Evolutionary conservation across 1,284 basidiomycete genomes (phyloP).

Genomic region (Sparassis latifolia): DNA sequence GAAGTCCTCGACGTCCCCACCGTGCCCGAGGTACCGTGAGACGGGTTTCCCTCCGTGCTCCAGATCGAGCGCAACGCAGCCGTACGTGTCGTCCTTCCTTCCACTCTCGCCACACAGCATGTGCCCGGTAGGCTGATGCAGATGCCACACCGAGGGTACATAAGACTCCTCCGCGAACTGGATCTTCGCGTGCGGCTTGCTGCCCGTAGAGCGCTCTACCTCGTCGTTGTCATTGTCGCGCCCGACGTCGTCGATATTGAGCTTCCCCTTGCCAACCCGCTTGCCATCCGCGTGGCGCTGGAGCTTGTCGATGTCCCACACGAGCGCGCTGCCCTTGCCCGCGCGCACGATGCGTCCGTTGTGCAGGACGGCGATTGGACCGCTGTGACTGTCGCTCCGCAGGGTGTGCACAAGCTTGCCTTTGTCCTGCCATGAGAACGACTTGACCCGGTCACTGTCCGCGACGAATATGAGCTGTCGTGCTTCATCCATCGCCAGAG

Average conservation of each 20-base stretch:
- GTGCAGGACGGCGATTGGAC: constrained; percentile 24
- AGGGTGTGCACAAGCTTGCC: constrained; percentile 25
- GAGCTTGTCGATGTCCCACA: constrained; percentile 30
- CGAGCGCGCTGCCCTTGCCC: constrained; percentile 22
- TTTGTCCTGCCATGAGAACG: constrained; percentile 12
- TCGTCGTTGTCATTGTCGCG: constrained; percentile 19
- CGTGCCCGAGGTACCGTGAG: constrained; percentile 33
- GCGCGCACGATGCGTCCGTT: constrained; percentile 25
- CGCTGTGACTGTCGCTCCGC: constrained; percentile 17
- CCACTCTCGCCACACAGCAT: constrained; percentile 24
- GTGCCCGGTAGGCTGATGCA: constrained; percentile 19
- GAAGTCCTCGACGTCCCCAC: constrained; percentile 25
- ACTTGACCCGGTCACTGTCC: constrained; percentile 21
- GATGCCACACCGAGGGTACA: constrained; percentile 23
- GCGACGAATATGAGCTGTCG: constrained; percentile 20
- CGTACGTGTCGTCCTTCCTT: constrained; percentile 11
- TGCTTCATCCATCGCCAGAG: constrained; percentile 16
- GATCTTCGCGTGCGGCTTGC: constrained; percentile 17
- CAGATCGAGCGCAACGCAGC: constrained; percentile 27
- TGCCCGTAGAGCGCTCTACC: constrained; percentile 30
- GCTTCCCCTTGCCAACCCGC: constrained; percentile 21
- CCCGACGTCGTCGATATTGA: constrained; percentile 18
- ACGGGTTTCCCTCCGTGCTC: constrained; percentile 25
- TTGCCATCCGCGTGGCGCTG: constrained; percentile 25
- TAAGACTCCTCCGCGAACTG: constrained; percentile 17